Evolutionary conservation across 495 filamentous ascomycete genomes (phyloP).

Genomic region (Xylaria bambusicola): DNA sequence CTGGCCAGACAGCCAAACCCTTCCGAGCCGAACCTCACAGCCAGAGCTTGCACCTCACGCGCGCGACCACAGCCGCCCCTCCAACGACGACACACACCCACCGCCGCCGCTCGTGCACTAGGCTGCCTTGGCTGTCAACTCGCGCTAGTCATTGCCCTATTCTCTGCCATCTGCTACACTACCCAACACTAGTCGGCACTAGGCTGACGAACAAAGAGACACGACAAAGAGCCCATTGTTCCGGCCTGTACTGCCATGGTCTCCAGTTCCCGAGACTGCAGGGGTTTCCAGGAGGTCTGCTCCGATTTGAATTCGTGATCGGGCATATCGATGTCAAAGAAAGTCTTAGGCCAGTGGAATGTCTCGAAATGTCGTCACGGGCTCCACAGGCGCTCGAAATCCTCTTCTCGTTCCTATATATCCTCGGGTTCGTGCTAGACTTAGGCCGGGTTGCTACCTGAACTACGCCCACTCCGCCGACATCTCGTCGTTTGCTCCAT

Average conservation of each 20-base stretch:
- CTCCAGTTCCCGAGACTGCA: slow-evolving; percentile 33
- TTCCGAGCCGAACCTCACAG: not conserved
- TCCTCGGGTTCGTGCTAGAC: slow-evolving; percentile 37
- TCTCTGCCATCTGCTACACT: not conserved
- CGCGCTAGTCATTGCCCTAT: not conserved
- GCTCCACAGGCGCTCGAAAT: slow-evolving; percentile 28
- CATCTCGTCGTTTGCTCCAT: slow-evolving; percentile 34
- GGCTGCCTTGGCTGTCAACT: no score
- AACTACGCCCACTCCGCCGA: slow-evolving; percentile 28
- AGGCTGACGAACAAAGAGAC: not conserved
- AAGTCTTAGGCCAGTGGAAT: slow-evolving; percentile 36
- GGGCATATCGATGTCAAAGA: slow-evolving; percentile 30
- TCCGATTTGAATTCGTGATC: slow-evolving; percentile 43
- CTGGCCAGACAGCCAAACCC: not conserved
- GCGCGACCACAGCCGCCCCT: no score
- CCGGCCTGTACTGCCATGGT: slow-evolving; percentile 13
- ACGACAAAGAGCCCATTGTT: slow-evolving; percentile 15
- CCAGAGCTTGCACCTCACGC: no score
- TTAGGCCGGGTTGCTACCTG: slow-evolving; percentile 32
- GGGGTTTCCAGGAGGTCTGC: slow-evolving; percentile 28
- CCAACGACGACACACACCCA: no score
- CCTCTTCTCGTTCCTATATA: slow-evolving; percentile 35
- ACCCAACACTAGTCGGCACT: not conserved
- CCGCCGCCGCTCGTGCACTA: no score
- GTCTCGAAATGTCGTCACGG: slow-evolving; percentile 32